Percentiles rank a stretch among this genome's conserved stretches.
Conservation (phyloP, 805 yeast species). For the Metschnikowia gruessii region DNA sequence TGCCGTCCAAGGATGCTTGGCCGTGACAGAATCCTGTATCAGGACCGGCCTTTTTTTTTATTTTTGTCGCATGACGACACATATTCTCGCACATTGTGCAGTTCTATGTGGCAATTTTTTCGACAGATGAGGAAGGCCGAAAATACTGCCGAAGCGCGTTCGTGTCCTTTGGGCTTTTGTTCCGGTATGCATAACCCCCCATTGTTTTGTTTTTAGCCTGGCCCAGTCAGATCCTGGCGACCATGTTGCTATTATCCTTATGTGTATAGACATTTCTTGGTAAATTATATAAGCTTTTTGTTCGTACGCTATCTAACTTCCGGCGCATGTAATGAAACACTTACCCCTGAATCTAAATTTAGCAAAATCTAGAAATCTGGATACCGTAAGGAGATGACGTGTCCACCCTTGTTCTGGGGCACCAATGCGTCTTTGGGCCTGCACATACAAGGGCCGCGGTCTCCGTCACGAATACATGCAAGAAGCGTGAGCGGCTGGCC, state of each 20-base stretch:
- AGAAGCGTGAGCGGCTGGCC: constrained; percentile 3
- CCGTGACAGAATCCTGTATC: not conserved
- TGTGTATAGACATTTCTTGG: too few relatives aligned
- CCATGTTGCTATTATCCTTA: too few relatives aligned
- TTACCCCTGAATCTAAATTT: too few relatives aligned
- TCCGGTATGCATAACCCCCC: not conserved
- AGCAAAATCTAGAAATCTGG: too few relatives aligned
- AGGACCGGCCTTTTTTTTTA: not conserved
- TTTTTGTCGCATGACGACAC: not conserved
- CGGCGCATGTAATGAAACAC: too few relatives aligned
- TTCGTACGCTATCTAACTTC: too few relatives aligned
- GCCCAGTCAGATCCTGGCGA: too few relatives aligned
- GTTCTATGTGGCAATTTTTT: not conserved
- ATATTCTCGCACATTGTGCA: not conserved
- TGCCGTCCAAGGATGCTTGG: not conserved
- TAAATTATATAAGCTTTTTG: too few relatives aligned
- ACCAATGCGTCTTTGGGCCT: not conserved
- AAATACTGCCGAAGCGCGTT: constrained; percentile 2
- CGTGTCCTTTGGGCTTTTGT: not conserved
- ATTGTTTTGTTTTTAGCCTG: too few relatives aligned
- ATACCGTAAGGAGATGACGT: not conserved
- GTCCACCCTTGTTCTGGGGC: not conserved
- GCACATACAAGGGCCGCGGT: not conserved
- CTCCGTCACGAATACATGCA: not conserved
- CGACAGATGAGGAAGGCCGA: not conserved